Conservation (phyloP, 805 yeast genomes). For the Maudiozyma pseudohumilis region DNA sequence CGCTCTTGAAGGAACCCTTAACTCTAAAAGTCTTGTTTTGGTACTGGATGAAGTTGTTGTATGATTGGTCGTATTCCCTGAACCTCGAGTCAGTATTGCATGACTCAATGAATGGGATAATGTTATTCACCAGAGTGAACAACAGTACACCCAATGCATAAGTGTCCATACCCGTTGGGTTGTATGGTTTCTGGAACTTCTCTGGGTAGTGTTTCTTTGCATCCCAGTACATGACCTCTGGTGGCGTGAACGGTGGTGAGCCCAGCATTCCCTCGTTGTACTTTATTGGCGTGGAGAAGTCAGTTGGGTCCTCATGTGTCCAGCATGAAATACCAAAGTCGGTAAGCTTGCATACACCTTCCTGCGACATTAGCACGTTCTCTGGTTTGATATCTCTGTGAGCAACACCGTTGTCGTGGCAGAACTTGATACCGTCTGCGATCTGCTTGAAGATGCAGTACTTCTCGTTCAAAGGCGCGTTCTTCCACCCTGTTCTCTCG, state of each 20-base stretch:
- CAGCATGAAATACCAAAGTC: conserved; percentile 72
- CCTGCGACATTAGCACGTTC: conserved; percentile 48
- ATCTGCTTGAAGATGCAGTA: conserved; percentile 63
- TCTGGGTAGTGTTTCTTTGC: conserved; percentile 27
- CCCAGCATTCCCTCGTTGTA: conserved; percentile 47
- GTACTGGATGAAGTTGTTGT: conserved; percentile 30
- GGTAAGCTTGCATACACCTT: conserved; percentile 57
- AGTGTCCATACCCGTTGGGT: conserved; percentile 59
- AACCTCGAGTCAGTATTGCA: conserved; percentile 38
- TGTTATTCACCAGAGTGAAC: conserved; percentile 49
- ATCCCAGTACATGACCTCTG: conserved; percentile 52
- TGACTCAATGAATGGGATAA: conserved; percentile 53
- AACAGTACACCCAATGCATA: conserved; percentile 69
- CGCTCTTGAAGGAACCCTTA: conserved; percentile 35
- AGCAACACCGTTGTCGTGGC: conserved; percentile 59
- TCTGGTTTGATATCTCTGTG: conserved; percentile 74
- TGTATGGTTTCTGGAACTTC: conserved; percentile 34
- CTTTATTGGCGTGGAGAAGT: conserved; percentile 35
- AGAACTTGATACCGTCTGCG: conserved; percentile 47
- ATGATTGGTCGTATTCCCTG: conserved; percentile 46
- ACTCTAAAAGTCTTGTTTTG: conserved; percentile 42
- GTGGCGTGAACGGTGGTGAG: conserved; percentile 74
- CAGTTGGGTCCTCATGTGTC: conserved; percentile 46
- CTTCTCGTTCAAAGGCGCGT: conserved; percentile 41
- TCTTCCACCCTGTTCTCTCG: conserved; percentile 51